phyloP scores from a whole-genome alignment of 148 eudicot species.

The Rhododendron williamsianum region DNA sequence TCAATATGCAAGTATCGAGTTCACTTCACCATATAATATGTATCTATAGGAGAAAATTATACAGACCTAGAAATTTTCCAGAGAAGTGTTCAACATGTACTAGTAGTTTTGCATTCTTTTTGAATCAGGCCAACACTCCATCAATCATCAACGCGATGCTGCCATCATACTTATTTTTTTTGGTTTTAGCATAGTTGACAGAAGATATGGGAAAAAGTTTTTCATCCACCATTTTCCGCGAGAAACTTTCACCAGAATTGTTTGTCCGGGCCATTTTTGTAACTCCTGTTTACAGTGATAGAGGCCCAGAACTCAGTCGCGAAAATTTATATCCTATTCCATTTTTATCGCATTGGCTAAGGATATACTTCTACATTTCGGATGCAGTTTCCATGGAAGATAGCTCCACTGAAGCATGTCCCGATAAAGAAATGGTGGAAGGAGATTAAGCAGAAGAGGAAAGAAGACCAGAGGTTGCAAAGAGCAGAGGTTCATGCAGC shows the following conservation, averaged over 20 bases:
- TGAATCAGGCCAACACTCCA: neutral
- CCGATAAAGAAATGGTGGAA: conserved; percentile 84
- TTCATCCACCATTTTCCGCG: neutral
- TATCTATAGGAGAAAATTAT: neutral
- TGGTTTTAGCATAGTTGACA: neutral
- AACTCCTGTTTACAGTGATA: neutral
- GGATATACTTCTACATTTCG: neutral
- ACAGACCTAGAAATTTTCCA: neutral
- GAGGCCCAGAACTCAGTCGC: neutral
- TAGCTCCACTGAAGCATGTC: conserved; percentile 46
- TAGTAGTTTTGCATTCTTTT: neutral
- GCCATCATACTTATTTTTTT: neutral
- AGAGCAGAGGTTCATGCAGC: conserved; percentile 98
- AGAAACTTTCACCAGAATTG: neutral
- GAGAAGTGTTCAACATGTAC: neutral
- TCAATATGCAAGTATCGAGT: neutral
- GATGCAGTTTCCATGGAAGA: conserved; percentile 63
- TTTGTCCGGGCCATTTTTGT: neutral
- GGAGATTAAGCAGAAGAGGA: conserved; percentile 72
- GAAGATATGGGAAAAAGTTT: neutral
- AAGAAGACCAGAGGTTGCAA: conserved; percentile 76
- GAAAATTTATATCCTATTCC: neutral
- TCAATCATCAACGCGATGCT: neutral
- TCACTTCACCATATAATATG: neutral
- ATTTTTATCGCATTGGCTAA: neutral